Base-by-base conservation (phyloP, 106 monocot genomes). In the Acorus calamus region DNA sequence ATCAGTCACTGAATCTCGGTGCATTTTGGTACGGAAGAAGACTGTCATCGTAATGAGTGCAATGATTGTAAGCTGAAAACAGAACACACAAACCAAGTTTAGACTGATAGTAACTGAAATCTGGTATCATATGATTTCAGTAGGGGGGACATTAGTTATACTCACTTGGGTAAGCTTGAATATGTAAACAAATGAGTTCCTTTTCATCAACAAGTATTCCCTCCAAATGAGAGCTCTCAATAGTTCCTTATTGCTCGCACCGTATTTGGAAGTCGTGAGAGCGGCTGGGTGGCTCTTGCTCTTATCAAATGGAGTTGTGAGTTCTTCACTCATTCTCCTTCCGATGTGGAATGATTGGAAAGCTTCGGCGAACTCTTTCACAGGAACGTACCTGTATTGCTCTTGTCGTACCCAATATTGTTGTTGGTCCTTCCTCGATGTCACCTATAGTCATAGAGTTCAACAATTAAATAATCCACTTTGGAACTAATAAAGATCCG, bases 121-220 rank as follows among this genome's bases (percentile, higher is more conserved):
- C 7, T 4, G 3, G 61, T 28, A 28, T 28, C 28, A 28, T 28
- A 28, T 28, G 28, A 28, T 28, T 28, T 28, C 28, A 28, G 28
- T 28, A 28, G 28, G 28, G 28, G 28, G 28, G 28, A 0, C 28
- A 28, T 28, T 28, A 28, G 28, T 28, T 28, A 28, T 10, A 70
- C 60, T 71, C 11, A 78, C 80, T 57, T 80, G 81, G n/a, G 55
- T 14, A 3, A 62, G 0, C 52, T 79, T 87, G 59, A 83, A 82
- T 44, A 87, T 69, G 58, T 87, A 87, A 57, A 87, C 76, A 59
- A 87, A 87, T 8, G 82, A 79, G 68, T 87, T 87, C 50, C 86
- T 52, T 62, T 80, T 87, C 82, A 87, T 87, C 11, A 87, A 54
- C 47, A 79, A 55, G 47, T 47, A 69, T 52, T 87, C 86, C 42